These are phyloP conservation scores for Sporothrix pallida DNA, from an alignment of 2,329 filamentous ascomycete species.

Conservation along the genomic window DNA sequence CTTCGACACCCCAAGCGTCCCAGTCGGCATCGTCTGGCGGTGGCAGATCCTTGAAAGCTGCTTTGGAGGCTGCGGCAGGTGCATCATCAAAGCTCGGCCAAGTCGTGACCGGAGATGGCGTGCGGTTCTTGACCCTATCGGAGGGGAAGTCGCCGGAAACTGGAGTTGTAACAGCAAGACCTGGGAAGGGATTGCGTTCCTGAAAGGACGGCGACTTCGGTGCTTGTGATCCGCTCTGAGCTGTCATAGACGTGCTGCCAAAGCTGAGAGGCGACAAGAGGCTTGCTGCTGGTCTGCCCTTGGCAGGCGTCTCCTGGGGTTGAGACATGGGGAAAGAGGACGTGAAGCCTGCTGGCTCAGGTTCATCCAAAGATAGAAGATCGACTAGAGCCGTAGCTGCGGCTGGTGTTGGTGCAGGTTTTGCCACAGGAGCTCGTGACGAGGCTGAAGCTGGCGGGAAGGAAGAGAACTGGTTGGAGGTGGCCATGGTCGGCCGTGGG, in stretches of 20 bases:
- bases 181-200: constrained; percentile 59
- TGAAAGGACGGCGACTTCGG: constrained; percentile 60
- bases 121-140: constrained; percentile 44
- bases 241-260: constrained; percentile 40
- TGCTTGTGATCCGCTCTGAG: constrained; percentile 43
- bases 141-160: constrained; percentile 45
- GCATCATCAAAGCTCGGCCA: constrained; percentile 50
- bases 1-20: constrained; percentile 47
- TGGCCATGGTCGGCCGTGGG: neutral
- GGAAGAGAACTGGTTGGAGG: neutral
- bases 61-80: neutral
- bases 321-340: neutral
- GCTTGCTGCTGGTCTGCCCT: constrained; percentile 41
- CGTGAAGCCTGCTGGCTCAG: constrained; percentile 31
- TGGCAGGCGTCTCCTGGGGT: neutral
- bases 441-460: neutral
- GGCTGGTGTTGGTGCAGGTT: neutral
- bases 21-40: constrained; percentile 53
- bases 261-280: constrained; percentile 46
- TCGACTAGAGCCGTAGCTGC: constrained; percentile 34
- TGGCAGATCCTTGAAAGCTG: constrained; percentile 27
- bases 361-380: constrained; percentile 35
- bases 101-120: constrained; percentile 51
- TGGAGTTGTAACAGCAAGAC: constrained; percentile 55
- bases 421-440: neutral